phyloP scores from a whole-genome alignment of 1,284 basidiomycete species.

The Cutaneotrichosporon sp. region DNA sequence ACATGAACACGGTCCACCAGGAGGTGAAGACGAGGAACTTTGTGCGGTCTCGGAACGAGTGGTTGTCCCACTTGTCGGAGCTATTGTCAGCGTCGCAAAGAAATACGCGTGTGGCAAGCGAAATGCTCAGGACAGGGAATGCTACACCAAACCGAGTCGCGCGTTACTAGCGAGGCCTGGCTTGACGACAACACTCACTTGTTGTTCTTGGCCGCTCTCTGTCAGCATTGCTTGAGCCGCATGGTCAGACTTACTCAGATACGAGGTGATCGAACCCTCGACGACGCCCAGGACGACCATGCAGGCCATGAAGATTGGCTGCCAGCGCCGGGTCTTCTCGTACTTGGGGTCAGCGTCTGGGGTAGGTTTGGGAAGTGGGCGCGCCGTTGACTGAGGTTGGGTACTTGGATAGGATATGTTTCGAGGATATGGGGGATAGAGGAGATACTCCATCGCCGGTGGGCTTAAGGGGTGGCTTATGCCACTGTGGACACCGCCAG shows the following conservation, averaged over 20 bases:
- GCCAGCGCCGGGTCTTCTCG: conserved; percentile 32
- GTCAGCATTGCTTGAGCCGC: neutral
- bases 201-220: neutral
- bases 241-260: conserved; percentile 8
- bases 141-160: neutral
- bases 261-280: conserved; percentile 43
- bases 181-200: neutral
- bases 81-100: conserved; percentile 7
- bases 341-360: neutral
- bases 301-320: conserved; percentile 42
- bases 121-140: neutral
- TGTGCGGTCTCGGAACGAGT: conserved; percentile 39
- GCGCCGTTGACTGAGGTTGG: neutral
- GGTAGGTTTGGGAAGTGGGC: no score
- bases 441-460: no score
- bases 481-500: no score
- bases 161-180: no score
- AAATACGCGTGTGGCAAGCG: no score
- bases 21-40: conserved; percentile 46
- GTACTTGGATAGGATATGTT: neutral
- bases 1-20: conserved; percentile 49
- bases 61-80: conserved; percentile 31
- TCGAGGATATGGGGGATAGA: no score
- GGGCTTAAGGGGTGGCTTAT: no score
- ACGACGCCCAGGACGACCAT: conserved; percentile 42